A percentile compares a stretch with the other conserved stretches of the same genome.
Evolutionary conservation across 495 filamentous ascomycete genomes (phyloP).

Genomic region (Chaetomium tenue): DNA sequence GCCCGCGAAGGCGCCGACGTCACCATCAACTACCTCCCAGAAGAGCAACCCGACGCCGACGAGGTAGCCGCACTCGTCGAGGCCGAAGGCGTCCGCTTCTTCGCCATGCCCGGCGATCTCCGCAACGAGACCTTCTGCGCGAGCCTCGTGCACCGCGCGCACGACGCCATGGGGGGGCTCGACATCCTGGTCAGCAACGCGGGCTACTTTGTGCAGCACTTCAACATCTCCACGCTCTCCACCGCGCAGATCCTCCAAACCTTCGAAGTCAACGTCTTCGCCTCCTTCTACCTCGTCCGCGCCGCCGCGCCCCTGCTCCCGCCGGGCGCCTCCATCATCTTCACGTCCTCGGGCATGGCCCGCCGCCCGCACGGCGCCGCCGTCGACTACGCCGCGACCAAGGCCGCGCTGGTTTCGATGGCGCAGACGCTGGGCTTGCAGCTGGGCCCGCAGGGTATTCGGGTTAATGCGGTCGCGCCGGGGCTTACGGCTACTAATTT

Average conservation of each 20-base stretch:
- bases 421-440: neutral
- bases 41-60: neutral
- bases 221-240: neutral
- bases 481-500: neutral
- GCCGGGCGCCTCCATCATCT: neutral
- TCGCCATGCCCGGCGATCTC: neutral
- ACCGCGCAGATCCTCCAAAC: neutral
- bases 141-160: neutral
- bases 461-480: neutral
- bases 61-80: neutral
- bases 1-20: neutral
- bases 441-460: neutral
- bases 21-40: neutral
- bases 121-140: neutral
- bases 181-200: conserved; percentile 5
- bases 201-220: neutral
- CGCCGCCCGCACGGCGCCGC: neutral
- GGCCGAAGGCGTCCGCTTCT: neutral
- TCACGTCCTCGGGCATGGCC: neutral
- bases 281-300: neutral
- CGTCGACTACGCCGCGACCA: neutral
- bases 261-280: neutral
- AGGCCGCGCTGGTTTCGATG: neutral
- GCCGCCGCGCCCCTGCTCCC: neutral
- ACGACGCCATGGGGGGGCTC: neutral